Base-by-base conservation (phyloP, 75 land plant genomes). In the Picea glauca region DNA sequence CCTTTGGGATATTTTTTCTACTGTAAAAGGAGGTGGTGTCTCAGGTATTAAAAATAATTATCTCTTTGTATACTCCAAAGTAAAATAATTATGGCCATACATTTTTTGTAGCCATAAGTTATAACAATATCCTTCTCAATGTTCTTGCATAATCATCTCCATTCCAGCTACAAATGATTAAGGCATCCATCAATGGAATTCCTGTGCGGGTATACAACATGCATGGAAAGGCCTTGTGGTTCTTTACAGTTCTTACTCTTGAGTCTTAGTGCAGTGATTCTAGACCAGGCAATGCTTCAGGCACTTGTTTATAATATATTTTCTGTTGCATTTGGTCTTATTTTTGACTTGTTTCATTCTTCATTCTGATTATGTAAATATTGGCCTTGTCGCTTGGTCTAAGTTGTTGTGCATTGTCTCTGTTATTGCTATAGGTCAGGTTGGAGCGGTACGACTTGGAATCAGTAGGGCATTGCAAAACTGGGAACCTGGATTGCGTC, bases 381-480 rank as follows among this genome's bases (percentile, higher is more conserved):
- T 46, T 74, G 20, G 31, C 12, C 3, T 40, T 70, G n/a, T 12
- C 40, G 23, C 23, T 70, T 70, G 46, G 73, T 46, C 38, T 43
- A 70, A 43, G 35, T 43, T n/a, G n/a, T n/a, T n/a, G 23, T 6
- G 11, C 54, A 8, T 70, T 70, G n/a, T 70, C 4, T 40, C 54
- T 9, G n/a, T 70, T 40, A 0, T 43, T 70, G 14, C 18, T 85
- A 68, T 88, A 96, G 99, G 99, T 78, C 99, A 96, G 87, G 94
- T 89, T 33, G 98, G 99, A 62, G 99, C 99, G n/a, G 75, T 96
- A 50, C 91, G 90, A 9, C 83, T 89, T 76, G 98, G 99, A 11
- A 86, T 96, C 62, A 96, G 99, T 85, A 89, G 98, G 80, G 99
- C 99, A 5, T 86, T 96, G 86, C 98, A 94, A 81, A 85, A 86